Evolutionary conservation across 1,139 yeast species (phyloP).

Genomic region (Hemisphaericaspora subhashii): DNA sequence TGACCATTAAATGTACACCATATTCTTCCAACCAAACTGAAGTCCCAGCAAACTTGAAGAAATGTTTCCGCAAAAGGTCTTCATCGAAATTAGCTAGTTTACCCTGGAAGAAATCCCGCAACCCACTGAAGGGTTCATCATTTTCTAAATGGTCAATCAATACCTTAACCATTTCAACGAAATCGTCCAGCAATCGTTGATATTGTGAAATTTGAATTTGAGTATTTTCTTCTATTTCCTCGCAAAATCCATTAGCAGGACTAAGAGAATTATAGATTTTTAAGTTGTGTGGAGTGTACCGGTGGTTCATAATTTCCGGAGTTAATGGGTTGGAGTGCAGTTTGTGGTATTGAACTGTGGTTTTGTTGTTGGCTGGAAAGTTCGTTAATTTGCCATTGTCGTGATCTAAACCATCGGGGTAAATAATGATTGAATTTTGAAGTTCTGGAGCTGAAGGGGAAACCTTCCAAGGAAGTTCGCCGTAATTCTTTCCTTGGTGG

Average conservation of each 20-base stretch:
- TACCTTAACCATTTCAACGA: constrained; percentile 13
- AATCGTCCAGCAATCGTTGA: constrained; percentile 7
- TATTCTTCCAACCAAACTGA: constrained; percentile 49
- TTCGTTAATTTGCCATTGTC: not conserved
- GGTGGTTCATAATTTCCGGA: not conserved
- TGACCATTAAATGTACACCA: constrained; percentile 47
- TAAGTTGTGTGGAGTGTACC: not conserved
- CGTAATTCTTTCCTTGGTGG: too few species aligned
- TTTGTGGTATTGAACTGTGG: not conserved
- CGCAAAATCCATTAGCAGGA: not conserved
- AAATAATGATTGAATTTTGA: not conserved
- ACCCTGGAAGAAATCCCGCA: constrained; percentile 20
- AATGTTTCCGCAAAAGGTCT: constrained; percentile 22
- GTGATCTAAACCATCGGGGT: not conserved
- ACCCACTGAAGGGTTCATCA: constrained; percentile 20
- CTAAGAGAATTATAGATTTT: not conserved
- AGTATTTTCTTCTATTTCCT: not conserved
- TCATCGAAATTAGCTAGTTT: constrained; percentile 20
- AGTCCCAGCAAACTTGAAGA: constrained; percentile 50
- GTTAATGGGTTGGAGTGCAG: not conserved
- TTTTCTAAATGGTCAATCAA: constrained; percentile 18
- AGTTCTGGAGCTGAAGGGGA: not conserved
- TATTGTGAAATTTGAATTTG: not conserved
- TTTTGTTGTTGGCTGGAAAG: not conserved
- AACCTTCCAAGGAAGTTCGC: too few species aligned